phyloP scores from a whole-genome alignment of 768 basidiomycete species.

The Lentinus brumalis region DNA sequence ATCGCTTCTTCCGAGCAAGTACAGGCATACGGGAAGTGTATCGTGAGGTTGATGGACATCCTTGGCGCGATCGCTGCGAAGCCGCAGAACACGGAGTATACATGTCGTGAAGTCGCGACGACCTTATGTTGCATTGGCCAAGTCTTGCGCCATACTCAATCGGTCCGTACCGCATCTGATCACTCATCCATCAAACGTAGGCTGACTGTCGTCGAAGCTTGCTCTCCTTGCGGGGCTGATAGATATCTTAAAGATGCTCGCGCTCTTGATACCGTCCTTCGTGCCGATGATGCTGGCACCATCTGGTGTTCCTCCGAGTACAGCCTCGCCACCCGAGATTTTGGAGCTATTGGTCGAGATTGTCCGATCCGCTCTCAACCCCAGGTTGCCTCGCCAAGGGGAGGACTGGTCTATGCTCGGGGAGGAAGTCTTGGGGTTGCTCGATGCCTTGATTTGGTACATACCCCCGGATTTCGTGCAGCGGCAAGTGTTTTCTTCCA shows the following conservation, averaged over 20 bases:
- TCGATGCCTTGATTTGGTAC: conserved; percentile 57
- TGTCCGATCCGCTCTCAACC: conserved; percentile 42
- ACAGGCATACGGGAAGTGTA: conserved; percentile 43
- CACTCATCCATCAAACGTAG: background rate
- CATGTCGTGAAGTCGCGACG: conserved; percentile 17
- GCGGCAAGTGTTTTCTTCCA: conserved; percentile 26
- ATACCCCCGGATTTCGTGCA: conserved; percentile 44
- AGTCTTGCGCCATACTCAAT: conserved; percentile 15
- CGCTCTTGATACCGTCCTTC: conserved; percentile 42
- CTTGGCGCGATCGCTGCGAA: conserved; percentile 35
- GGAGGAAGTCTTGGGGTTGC: conserved; percentile 44
- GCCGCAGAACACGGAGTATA: conserved; percentile 10
- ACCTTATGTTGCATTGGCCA: conserved; percentile 25
- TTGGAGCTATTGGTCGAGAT: conserved; percentile 43
- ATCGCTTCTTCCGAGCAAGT: conserved; percentile 25
- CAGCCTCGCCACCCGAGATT: conserved; percentile 35
- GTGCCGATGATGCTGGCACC: conserved; percentile 12
- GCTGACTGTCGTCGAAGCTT: conserved; percentile 36
- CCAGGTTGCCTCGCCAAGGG: conserved; percentile 24
- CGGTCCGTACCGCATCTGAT: conserved; percentile 17
- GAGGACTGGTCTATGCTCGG: conserved; percentile 31
- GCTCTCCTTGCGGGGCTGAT: conserved; percentile 51
- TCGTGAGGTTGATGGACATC: conserved; percentile 47
- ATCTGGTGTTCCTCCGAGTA: conserved; percentile 15
- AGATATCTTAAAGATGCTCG: conserved; percentile 50